Base-by-base conservation (phyloP, 306 rosid genomes). In the Senna tora region DNA sequence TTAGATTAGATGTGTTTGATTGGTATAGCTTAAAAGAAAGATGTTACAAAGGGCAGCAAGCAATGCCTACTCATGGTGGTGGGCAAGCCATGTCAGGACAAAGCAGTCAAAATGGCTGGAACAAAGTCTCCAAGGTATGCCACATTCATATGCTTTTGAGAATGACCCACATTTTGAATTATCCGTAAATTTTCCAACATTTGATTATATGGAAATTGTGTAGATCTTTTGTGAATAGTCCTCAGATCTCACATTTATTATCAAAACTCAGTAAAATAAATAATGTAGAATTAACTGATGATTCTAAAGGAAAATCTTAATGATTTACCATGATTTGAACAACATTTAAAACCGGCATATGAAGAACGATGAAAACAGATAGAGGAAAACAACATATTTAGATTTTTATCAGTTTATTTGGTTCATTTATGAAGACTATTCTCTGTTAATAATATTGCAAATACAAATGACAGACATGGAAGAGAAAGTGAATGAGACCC, bases 41-140 rank as follows among this genome's bases (percentile, higher is more conserved):
- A 91, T 91, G 97, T 89, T 95, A 84, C 86, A 89, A 32, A 91
- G 99, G 81, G 99, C 96, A 66, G 97, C 97, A 70, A 88, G 89
- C 76, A 91, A 87, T 75, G 96, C 99, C 34, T 91, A 86, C 82
- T 85, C 99, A 72, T 95, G 97, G 96, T 95, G 99, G 99, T 95
- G 99, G 99, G 97, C 88, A 6, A 95, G 97, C 83, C 99, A 91
- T 83, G 69, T 95, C 62, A 85, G 99, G 82, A 91, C 99, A 64
- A 95, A 95, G 72, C 99, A 95, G 78, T 89, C 99, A n/a, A 95
- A 87, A 85, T 95, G 99, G 99, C 85, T 95, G 61, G 97, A 95
- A 81, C 86, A 89, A 68, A 91, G 85, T 77, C 93, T 95, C 86
- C 90, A 80, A 65, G 99, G 99, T 91, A 80, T 22, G 67, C 54